A percentile compares a stretch with the other conserved stretches of the same genome.
Evolutionary conservation across 2,329 filamentous ascomycete genomes (phyloP).

Genomic region (Onygena corvina): DNA sequence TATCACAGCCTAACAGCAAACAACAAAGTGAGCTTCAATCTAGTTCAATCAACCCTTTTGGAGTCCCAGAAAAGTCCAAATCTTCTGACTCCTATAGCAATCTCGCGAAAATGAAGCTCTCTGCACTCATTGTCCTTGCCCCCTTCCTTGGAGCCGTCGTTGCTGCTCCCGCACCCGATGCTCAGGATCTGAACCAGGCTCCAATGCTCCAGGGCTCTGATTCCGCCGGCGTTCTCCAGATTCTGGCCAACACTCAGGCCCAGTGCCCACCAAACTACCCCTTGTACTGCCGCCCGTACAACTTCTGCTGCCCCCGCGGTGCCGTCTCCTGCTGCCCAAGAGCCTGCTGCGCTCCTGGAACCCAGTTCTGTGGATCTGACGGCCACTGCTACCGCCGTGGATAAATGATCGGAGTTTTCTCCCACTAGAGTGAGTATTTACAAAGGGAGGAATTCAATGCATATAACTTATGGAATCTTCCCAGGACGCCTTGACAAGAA

Average conservation of each 20-base stretch:
- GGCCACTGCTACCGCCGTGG: slow-evolving; percentile 6
- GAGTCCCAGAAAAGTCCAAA: background rate
- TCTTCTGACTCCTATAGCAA: background rate
- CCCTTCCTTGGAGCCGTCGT: background rate
- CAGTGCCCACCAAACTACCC: background rate
- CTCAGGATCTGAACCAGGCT: background rate
- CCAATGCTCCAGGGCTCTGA: slow-evolving; percentile 1
- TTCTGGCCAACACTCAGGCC: background rate
- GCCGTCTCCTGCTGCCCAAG: slow-evolving; percentile 5
- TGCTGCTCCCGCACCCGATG: background rate
- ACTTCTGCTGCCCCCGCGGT: background rate
- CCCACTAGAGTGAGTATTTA: background rate
- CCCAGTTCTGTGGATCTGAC: background rate
- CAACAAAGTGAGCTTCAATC: background rate
- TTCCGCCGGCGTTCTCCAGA: background rate
- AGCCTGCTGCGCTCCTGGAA: slow-evolving; percentile 2
- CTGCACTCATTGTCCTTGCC: background rate
- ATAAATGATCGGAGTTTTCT: background rate
- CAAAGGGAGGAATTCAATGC: background rate
- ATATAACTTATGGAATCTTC: no score
- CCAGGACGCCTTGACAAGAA: no score
- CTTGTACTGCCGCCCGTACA: background rate
- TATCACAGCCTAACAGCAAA: background rate
- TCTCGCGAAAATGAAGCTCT: slow-evolving; percentile 3
- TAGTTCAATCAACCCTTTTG: background rate